phyloP scores from a whole-genome alignment of 108 stramenopile genomes.

The Cylindrotheca closterium region DNA sequence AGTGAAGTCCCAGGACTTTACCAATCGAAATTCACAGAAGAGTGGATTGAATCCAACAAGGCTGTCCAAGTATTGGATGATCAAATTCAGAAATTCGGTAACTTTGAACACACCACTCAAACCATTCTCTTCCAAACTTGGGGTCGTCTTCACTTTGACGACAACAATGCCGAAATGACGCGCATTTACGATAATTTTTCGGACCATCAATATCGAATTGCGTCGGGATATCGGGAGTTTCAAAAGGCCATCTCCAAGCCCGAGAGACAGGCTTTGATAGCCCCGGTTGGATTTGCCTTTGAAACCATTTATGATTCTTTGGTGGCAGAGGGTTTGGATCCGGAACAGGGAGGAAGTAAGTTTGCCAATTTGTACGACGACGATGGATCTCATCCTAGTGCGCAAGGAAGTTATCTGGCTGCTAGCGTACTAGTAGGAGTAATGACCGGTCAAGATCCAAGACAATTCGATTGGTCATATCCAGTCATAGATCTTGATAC shows the following conservation, averaged over 20 bases:
- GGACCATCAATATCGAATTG: not conserved
- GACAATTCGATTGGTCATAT: not conserved
- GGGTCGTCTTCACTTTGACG: not conserved
- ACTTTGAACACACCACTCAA: too few species aligned
- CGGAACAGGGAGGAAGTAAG: not conserved
- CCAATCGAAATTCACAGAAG: not conserved
- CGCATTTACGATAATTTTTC: not conserved
- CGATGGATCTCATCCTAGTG: constrained; percentile 6
- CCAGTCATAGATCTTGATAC: not conserved
- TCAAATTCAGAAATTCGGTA: not conserved
- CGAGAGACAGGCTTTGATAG: not conserved
- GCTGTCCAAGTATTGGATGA: not conserved
- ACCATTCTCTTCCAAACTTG: not conserved
- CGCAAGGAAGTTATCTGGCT: constrained; percentile 2
- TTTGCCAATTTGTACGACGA: not conserved
- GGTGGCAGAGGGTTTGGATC: not conserved
- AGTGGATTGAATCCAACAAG: not conserved
- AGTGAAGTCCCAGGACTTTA: not conserved
- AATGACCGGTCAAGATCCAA: not conserved
- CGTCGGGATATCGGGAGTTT: not conserved
- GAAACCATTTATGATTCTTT: not conserved
- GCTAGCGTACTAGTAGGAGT: not conserved
- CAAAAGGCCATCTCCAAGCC: not conserved
- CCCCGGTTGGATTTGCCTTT: constrained; percentile 1
- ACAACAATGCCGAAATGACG: not conserved